Conservation (phyloP, 495 filamentous ascomycete genomes). For the Lophiotrema nucula region DNA sequence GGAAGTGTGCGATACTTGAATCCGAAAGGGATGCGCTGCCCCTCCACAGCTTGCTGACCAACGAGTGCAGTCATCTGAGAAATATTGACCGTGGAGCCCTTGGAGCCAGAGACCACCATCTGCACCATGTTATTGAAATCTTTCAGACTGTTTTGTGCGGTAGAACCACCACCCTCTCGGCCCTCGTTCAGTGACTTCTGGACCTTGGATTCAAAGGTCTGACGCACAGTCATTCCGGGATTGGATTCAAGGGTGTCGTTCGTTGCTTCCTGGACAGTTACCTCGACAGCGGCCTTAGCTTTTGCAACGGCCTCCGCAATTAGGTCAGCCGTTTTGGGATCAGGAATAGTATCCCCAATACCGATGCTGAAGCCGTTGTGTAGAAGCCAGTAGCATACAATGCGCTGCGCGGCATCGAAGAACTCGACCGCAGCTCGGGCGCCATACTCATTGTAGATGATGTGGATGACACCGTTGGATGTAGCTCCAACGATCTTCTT, state of each 20-base stretch:
- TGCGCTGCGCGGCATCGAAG: constrained; percentile 90
- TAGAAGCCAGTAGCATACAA: constrained; percentile 96
- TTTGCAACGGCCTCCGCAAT: constrained; percentile 74
- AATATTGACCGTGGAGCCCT: constrained; percentile 98
- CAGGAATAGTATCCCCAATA: constrained; percentile 97
- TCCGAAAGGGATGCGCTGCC: constrained; percentile 98
- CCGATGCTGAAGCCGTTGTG: constrained; percentile 98
- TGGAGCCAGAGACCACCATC: constrained; percentile 94
- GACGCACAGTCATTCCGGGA: constrained; percentile 96
- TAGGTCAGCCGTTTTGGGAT: constrained; percentile 72
- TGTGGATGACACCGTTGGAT: constrained; percentile 85
- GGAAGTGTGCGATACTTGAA: constrained; percentile 98
- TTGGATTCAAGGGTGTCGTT: constrained; percentile 81
- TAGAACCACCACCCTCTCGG: constrained; percentile 92
- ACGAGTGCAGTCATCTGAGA: constrained; percentile 98
- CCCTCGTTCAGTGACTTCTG: constrained; percentile 90
- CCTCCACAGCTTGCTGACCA: constrained; percentile 95
- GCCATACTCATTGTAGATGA: constrained; percentile 94
- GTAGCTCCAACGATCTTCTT: constrained; percentile 94
- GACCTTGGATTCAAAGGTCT: constrained; percentile 95
- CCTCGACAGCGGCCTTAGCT: constrained; percentile 76
- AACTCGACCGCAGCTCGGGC: constrained; percentile 80
- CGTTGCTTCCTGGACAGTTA: constrained; percentile 72
- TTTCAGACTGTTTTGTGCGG: constrained; percentile 86
- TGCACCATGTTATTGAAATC: constrained; percentile 92